A percentile compares a stretch with the other conserved stretches of the same genome.
These are phyloP conservation scores for Acmispon strigosus DNA, from an alignment of 306 rosid species.

Conservation along the genomic window DNA sequence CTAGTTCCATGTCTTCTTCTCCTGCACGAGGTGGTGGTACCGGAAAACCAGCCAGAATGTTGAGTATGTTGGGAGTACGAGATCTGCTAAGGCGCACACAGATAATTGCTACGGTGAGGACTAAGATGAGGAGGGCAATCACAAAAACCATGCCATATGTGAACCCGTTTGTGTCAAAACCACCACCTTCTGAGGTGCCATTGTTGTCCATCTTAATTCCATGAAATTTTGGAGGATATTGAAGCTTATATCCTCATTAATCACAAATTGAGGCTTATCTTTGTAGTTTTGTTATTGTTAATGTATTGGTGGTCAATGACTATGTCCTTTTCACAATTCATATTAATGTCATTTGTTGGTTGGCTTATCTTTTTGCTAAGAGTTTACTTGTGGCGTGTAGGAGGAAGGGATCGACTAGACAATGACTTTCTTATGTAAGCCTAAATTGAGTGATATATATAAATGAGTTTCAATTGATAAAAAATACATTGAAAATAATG, in stretches of 20 bases:
- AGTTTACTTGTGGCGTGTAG: not conserved
- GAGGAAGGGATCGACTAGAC: not conserved
- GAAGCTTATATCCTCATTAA: no score
- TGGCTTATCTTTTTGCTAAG: constrained; percentile 2
- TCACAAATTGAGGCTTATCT: no score
- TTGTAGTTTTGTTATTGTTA: no score
- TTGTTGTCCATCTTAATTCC: constrained; percentile 14
- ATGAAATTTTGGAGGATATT: not conserved
- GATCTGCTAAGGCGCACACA: constrained; percentile 18
- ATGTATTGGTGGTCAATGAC: not conserved
- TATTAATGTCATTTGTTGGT: not conserved
- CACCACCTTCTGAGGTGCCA: not conserved
- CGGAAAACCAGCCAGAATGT: not conserved
- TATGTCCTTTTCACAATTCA: constrained; percentile 5
- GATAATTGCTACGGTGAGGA: not conserved
- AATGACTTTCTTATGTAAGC: not conserved
- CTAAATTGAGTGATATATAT: not conserved
- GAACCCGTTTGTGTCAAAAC: not conserved
- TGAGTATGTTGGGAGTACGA: not conserved
- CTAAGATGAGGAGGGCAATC: not conserved
- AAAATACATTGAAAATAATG: no score
- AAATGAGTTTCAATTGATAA: no score
- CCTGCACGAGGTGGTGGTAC: not conserved
- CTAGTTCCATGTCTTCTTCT: not conserved
- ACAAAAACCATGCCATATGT: constrained; percentile 2